phyloP scores from a whole-genome alignment of 2,329 filamentous ascomycete species.

The Fusarium camptoceras region DNA sequence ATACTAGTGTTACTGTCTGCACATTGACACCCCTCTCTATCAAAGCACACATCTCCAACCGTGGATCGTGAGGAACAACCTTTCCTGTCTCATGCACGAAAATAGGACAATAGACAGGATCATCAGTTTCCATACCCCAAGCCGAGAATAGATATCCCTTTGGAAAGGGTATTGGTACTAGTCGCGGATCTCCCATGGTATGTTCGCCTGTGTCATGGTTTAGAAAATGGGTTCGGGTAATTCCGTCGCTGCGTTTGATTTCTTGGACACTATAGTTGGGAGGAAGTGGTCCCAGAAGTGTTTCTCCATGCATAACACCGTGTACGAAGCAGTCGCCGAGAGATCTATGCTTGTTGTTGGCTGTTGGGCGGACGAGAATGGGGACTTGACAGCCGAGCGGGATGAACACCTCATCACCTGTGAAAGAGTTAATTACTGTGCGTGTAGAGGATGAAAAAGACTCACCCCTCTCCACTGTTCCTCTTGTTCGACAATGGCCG shows the following conservation, averaged over 20 bases:
- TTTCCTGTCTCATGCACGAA: not conserved
- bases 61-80: not conserved
- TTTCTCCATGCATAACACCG: not conserved
- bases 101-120: not conserved
- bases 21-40: not conserved
- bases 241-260: not conserved
- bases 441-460: rapidly evolving
- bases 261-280: not conserved
- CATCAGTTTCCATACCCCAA: not conserved
- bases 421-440: not conserved
- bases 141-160: not conserved
- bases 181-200: not conserved
- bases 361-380: not conserved
- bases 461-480: not conserved
- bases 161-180: not conserved
- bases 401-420: not conserved
- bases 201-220: not conserved
- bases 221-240: not conserved
- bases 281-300: not conserved
- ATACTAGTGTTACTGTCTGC: not conserved
- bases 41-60: not conserved
- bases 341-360: not conserved
- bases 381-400: not conserved
- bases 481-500: not conserved
- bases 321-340: not conserved